phyloP scores from a whole-genome alignment of 192 early-diverging fungal genomes.

The Coemansia sp. region DNA sequence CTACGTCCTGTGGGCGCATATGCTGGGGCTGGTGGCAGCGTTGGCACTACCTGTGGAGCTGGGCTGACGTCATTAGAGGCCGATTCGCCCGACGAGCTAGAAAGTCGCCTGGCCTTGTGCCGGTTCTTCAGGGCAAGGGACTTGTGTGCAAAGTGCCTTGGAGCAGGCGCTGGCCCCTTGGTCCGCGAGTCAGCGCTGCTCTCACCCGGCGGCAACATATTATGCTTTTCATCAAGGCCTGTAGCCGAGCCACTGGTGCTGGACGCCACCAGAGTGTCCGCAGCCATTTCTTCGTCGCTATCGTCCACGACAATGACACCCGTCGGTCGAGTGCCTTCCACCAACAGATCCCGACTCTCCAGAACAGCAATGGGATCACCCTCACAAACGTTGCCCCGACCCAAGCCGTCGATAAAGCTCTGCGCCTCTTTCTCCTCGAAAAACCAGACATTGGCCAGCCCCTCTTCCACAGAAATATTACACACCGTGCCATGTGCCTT shows the following conservation, averaged over 20 bases:
- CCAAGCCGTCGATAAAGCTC: neutral
- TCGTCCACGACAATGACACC: conserved; percentile 14
- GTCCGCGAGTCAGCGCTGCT: neutral
- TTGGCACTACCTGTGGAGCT: neutral
- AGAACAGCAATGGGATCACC: neutral
- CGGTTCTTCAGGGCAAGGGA: neutral
- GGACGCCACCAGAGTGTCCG: neutral
- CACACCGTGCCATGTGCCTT: conserved; percentile 24
- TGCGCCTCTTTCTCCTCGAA: conserved; percentile 1
- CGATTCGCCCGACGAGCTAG: neutral
- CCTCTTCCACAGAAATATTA: neutral
- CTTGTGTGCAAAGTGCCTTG: neutral
- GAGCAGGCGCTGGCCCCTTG: neutral
- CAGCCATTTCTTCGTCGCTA: neutral
- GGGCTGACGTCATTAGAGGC: neutral
- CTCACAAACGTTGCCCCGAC: conserved; percentile 1
- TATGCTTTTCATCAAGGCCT: neutral
- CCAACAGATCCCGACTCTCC: neutral
- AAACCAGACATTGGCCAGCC: conserved; percentile 20
- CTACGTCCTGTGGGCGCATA: neutral
- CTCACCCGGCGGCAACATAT: neutral
- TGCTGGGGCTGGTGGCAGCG: neutral
- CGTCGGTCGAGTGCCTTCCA: neutral
- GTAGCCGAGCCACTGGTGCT: neutral
- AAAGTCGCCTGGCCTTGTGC: neutral